Evolutionary conservation across 768 basidiomycete species (phyloP), one percentile per base, ranked within the genome.

Genomic region (Tulasnella sp.): DNA sequence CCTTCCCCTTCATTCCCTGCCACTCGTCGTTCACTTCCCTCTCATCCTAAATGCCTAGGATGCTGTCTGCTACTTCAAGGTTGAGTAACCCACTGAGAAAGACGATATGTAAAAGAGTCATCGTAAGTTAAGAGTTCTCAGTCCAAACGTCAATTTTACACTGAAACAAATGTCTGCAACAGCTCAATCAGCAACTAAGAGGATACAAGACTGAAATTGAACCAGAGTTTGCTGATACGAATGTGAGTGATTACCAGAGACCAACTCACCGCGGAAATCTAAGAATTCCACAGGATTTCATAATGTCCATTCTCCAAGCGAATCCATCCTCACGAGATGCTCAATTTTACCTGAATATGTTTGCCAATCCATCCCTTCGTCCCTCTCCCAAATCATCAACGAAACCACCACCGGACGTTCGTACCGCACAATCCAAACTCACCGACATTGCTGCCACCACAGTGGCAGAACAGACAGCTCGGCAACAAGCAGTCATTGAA

Each of bases 241-340:
- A 35, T 35, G 34, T 35, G 16, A 35, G 34, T 35, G 16, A 12
- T 35, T 35, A 12, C 34, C 16, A 12, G 12, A 12, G 12, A 16
- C 34, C 16, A 12, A 12, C 12, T 35, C 34, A 33, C 22, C 22
- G 45, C 45, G 25, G 10, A 46, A 25, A 8, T 8, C 16, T 28
- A 22, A 16, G 16, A 15, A n/a, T 25, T 9, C 3, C 4, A 39
- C 63, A 98, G 90, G 95, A 98, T 64, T 92, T 99, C 61, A 91
- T 99, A 61, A 69, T 98, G 50, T 95, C 92, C 28, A 85, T 99
- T 60, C 72, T 99, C 45, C 81, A 84, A 48, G 83, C 95, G 25
- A 89, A 86, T 55, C 93, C 95, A 10, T 96, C 93, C 1, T 65
- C 82, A 46, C 73, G 95, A 57, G 95, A 99, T 63, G 83, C 91